Conservation (phyloP, 495 filamentous ascomycete species). For the Xylaria longipes region DNA sequence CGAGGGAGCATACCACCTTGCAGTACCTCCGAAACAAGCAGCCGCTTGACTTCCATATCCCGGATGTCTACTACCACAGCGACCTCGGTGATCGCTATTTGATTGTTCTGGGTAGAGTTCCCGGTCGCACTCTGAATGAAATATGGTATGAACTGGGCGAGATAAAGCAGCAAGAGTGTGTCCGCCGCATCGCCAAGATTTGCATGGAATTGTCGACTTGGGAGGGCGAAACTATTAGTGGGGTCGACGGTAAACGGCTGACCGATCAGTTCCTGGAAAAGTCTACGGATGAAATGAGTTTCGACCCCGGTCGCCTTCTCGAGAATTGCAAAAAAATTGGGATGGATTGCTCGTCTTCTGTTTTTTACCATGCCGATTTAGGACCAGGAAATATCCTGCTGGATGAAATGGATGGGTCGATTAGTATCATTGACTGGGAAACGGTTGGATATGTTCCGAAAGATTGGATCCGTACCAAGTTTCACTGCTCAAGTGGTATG, state of each 20-base stretch:
- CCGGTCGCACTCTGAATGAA: slow-evolving; percentile 30
- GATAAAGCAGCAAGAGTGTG: slow-evolving; percentile 24
- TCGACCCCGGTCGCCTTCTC: slow-evolving; percentile 15
- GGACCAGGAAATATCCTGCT: slow-evolving; percentile 45
- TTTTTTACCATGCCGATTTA: slow-evolving; percentile 48
- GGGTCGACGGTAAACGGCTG: slow-evolving; percentile 28
- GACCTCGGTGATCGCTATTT: slow-evolving; percentile 27
- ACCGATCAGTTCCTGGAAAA: slow-evolving; percentile 23
- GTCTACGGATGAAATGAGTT: slow-evolving; percentile 13
- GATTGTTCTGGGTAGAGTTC: slow-evolving; percentile 24
- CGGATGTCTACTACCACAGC: slow-evolving; percentile 29
- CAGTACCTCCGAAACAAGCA: slow-evolving; percentile 25
- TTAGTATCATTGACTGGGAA: slow-evolving; percentile 49
- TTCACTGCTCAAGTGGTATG: slow-evolving; percentile 32
- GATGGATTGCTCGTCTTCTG: slow-evolving; percentile 41
- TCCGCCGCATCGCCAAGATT: slow-evolving; percentile 26
- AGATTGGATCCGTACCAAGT: slow-evolving; percentile 45
- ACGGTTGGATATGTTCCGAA: slow-evolving; percentile 41
- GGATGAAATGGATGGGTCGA: slow-evolving; percentile 31
- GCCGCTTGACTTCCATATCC: slow-evolving; percentile 24
- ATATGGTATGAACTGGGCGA: slow-evolving; percentile 27
- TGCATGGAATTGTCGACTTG: slow-evolving; percentile 28
- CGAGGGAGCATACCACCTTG: slow-evolving; percentile 34
- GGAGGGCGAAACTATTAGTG: slow-evolving; percentile 24
- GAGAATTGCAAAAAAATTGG: slow-evolving; percentile 31